Evolutionary conservation across 163 green algal genomes (phyloP), one percentile per base, ranked within the genome.

Genomic region (Prototheca wickerhamii): DNA sequence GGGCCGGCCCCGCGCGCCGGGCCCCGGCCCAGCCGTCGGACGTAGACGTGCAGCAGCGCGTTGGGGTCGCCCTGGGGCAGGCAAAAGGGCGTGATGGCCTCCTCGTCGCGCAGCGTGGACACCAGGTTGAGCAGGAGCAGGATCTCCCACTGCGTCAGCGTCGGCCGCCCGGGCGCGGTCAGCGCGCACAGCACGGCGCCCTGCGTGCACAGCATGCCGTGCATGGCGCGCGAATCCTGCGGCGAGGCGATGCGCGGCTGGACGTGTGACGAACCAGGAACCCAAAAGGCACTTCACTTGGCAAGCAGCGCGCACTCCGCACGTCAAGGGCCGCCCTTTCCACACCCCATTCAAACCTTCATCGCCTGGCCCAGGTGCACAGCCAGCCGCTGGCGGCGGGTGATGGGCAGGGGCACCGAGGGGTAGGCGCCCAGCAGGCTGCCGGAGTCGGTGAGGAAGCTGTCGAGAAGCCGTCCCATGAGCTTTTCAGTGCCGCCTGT

Each of bases 121-220:
- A 86, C 59, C 30, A 92, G 86, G 72, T 92, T 95, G 44, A 75
- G 49, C 6, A 94, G 64, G 58, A 92, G 71, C 63, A 93, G 70
- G 44, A 93, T 35, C 57, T 93, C 87, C 62, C 79, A 79, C n/a
- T 76, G 69, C 44, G 84, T 60, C 26, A 87, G 61, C 1, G 70
- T 49, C 3, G 77, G 68, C 31, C 75, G 57, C 0, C 60, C 49
- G 25, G 63, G 46, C 32, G 71, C 71, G 15, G 64, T 17, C 12
- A 55, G 62, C 34, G 60, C 28, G 4, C 65, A 62, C 12, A 84
- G 40, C 29, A 85, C 54, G 17, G 51, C 34, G 3, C 53, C 44
- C 2, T 61, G 77, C 0, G 61, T 61, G 43, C 74, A 69, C 18
- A 89, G 40, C 34, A 88, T 42, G 2, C 70, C 82, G 31, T 83